phyloP scores from a whole-genome alignment of 2,329 filamentous ascomycete genomes.

The Claviceps cyperi region DNA sequence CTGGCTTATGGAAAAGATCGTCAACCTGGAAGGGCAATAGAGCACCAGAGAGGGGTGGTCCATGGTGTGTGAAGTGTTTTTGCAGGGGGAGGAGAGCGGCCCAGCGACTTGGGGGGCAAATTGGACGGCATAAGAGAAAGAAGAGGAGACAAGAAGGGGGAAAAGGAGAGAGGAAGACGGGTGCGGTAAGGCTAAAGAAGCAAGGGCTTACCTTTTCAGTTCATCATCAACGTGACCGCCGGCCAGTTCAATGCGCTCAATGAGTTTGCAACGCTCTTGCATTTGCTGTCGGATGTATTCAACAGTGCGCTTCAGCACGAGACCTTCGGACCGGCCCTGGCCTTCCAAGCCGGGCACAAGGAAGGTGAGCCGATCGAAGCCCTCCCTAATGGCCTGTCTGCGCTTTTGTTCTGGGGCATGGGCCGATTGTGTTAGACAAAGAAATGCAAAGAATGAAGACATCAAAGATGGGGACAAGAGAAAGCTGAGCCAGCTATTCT shows the following conservation, averaged over 20 bases:
- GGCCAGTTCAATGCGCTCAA: constrained; percentile 42
- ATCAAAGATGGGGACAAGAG: too few species aligned
- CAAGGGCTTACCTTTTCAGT: constrained; percentile 23
- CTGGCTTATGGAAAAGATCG: neutral
- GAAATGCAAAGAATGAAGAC: neutral
- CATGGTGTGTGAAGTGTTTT: neutral
- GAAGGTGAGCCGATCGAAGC: constrained; percentile 67
- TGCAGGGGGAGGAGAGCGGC: neutral
- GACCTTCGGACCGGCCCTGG: constrained; percentile 70
- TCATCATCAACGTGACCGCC: constrained; percentile 41
- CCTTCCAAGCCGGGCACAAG: constrained; percentile 72
- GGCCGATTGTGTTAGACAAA: neutral
- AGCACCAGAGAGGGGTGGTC: neutral
- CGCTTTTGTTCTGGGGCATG: constrained; percentile 26
- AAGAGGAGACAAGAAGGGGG: neutral
- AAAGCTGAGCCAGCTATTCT: too few species aligned
- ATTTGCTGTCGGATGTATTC: constrained; percentile 50
- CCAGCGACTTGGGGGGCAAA: neutral
- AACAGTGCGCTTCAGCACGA: constrained; percentile 61
- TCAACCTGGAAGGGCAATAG: neutral
- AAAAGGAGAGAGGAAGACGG: neutral
- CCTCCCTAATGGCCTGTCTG: constrained; percentile 56
- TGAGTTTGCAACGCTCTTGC: constrained; percentile 40
- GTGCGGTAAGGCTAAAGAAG: neutral
- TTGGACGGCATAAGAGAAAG: neutral